These are phyloP conservation scores for Pythium guiyangense DNA, from an alignment of 352 stramenopile species.

Conservation along the genomic window DNA sequence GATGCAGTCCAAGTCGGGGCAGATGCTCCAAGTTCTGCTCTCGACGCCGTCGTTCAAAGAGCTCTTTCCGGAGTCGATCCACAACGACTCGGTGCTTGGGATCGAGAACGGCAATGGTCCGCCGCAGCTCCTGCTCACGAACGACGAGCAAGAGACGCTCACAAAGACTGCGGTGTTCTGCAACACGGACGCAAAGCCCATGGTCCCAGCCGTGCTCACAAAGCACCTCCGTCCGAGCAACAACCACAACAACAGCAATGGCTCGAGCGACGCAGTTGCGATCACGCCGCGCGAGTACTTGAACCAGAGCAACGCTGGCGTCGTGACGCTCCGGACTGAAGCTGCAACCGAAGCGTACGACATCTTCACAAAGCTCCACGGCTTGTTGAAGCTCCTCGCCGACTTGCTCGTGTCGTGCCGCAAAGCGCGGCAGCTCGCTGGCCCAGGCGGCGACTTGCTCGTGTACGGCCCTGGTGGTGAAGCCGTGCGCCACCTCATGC, in stretches of 20 bases:
- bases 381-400: slow-evolving; percentile 72
- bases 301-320: slow-evolving; percentile 65
- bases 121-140: slow-evolving; percentile 54
- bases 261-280: slow-evolving; percentile 28
- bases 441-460: slow-evolving; percentile 74
- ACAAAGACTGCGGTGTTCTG: slow-evolving; percentile 65
- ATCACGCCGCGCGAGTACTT: slow-evolving; percentile 66
- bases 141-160: slow-evolving; percentile 73
- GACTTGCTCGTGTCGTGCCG: slow-evolving; percentile 82
- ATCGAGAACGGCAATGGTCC: slow-evolving; percentile 27
- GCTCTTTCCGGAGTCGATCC: slow-evolving; percentile 47
- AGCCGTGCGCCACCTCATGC: slow-evolving; percentile 77
- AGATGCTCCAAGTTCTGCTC: slow-evolving; percentile 81
- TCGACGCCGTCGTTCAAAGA: slow-evolving; percentile 82
- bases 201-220: slow-evolving; percentile 62
- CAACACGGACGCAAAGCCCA: slow-evolving; percentile 53
- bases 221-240: slow-evolving; percentile 15
- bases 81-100: slow-evolving; percentile 21
- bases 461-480: slow-evolving; percentile 83
- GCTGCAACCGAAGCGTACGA: slow-evolving; percentile 54
- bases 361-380: slow-evolving; percentile 72
- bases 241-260: slow-evolving; percentile 36
- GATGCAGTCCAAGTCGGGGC: slow-evolving; percentile 78
- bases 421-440: slow-evolving; percentile 75
- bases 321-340: slow-evolving; percentile 65